Percentiles rank a stretch among this genome's conserved stretches.
Conservation (phyloP, 2,329 filamentous ascomycete species). For the Sclerotinia nivalis region DNA sequence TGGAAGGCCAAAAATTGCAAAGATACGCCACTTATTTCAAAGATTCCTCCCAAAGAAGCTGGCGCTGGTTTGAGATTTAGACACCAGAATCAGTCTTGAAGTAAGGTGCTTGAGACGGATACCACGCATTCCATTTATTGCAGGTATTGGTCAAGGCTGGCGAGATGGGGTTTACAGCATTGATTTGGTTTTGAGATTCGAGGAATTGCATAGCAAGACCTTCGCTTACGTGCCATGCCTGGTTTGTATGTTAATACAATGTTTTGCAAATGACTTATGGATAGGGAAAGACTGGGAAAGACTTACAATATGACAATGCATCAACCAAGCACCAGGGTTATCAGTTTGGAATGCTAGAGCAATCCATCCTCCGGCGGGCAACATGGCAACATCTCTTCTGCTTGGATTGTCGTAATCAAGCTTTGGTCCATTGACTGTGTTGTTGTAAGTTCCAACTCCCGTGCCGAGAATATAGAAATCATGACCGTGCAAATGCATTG, state of each 20-base stretch:
- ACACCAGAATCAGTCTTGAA: constrained; percentile 38
- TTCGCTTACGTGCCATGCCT: constrained; percentile 21
- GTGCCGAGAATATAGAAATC: constrained; percentile 46
- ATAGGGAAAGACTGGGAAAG: no score
- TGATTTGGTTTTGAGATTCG: constrained; percentile 14
- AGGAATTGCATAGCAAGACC: constrained; percentile 23
- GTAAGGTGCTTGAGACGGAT: constrained; percentile 25
- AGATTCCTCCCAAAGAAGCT: background rate
- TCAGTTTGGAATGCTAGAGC: constrained; percentile 29
- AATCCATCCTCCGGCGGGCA: constrained; percentile 36
- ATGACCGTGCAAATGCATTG: constrained; percentile 50
- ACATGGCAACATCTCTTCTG: constrained; percentile 52
- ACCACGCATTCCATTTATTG: constrained; percentile 32
- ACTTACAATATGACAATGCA: constrained; percentile 35
- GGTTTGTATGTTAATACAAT: background rate
- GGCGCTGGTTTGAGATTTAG: constrained; percentile 14
- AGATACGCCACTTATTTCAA: background rate
- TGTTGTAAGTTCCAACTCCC: constrained; percentile 26
- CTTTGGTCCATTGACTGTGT: background rate
- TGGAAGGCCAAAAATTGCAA: background rate
- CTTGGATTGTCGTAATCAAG: constrained; percentile 46
- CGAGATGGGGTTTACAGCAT: constrained; percentile 21
- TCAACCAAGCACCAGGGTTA: constrained; percentile 44
- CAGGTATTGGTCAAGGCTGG: constrained; percentile 32
- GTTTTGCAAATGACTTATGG: background rate